A percentile compares a stretch with the other conserved stretches of the same genome.
Evolutionary conservation across 2,329 filamentous ascomycete genomes (phyloP).

Genomic region (Phaeophleospora eucalypticola): DNA sequence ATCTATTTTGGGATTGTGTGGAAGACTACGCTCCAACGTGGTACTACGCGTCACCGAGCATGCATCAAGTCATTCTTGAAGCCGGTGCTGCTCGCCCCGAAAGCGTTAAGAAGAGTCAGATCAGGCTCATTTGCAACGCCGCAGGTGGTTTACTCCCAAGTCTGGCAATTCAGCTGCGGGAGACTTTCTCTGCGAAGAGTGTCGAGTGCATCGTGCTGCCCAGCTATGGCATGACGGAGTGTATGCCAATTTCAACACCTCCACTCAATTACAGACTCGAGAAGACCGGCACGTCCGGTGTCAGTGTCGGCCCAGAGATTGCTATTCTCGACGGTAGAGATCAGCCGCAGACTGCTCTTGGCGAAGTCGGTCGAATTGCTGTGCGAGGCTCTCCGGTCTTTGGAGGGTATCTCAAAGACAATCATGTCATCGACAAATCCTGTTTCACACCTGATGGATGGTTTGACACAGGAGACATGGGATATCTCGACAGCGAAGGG

Average conservation of each 20-base stretch:
- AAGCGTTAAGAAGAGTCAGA: constrained; percentile 42
- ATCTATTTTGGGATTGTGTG: constrained; percentile 54
- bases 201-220: constrained; percentile 47
- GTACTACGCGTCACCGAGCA: constrained; percentile 57
- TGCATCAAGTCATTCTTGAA: constrained; percentile 54
- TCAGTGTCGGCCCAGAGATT: constrained; percentile 51
- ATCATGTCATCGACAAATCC: constrained; percentile 43
- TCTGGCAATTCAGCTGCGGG: constrained; percentile 46
- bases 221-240: constrained; percentile 59
- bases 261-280: constrained; percentile 51
- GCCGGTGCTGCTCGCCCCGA: constrained; percentile 40
- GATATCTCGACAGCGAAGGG: constrained; percentile 49
- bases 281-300: constrained; percentile 51
- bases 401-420: constrained; percentile 46
- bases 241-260: constrained; percentile 56
- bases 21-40: constrained; percentile 49
- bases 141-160: constrained; percentile 52
- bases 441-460: constrained; percentile 48
- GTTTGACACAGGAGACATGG: constrained; percentile 55
- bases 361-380: constrained; percentile 45
- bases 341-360: constrained; percentile 22
- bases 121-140: constrained; percentile 54
- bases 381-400: constrained; percentile 52
- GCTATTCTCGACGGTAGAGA: constrained; percentile 46
- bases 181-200: constrained; percentile 42